phyloP scores from a whole-genome alignment of 768 basidiomycete species.

The Auricularia auricula-judae region DNA sequence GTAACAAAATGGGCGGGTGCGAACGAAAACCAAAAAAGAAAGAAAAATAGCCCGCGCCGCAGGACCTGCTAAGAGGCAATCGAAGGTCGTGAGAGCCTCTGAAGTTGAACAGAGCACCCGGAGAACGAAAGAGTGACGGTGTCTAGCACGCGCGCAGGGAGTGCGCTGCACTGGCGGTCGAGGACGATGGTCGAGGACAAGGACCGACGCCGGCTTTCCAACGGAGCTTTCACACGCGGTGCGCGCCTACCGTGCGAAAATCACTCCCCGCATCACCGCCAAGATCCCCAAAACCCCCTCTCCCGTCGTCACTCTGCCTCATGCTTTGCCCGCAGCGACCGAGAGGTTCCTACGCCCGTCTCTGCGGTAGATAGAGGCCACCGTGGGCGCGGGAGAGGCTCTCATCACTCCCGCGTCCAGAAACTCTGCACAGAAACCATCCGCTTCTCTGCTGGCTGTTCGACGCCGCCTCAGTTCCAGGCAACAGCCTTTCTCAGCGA shows the following conservation, averaged over 20 bases:
- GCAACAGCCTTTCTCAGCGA: too few species aligned
- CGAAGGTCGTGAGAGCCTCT: not conserved
- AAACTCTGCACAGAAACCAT: too few species aligned
- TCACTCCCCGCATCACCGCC: not conserved
- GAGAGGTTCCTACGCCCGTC: too few species aligned
- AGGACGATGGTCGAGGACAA: not conserved
- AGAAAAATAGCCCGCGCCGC: not conserved
- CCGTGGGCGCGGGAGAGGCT: too few species aligned
- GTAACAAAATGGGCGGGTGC: not conserved
- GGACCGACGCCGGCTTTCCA: not conserved
- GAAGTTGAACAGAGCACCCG: too few species aligned
- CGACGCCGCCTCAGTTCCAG: too few species aligned
- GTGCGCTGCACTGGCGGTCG: not conserved
- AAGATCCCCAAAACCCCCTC: not conserved
- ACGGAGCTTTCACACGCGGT: not conserved
- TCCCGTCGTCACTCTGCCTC: not conserved
- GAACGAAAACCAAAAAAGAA: not conserved
- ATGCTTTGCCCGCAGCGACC: not conserved
- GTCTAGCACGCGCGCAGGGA: not conserved
- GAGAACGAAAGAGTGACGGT: not conserved
- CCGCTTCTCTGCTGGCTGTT: too few species aligned
- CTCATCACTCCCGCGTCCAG: too few species aligned
- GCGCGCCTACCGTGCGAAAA: not conserved
- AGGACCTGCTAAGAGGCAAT: not conserved
- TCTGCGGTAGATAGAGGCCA: too few species aligned